Evolutionary conservation across 805 yeast species (phyloP), one percentile per base, ranked within the genome.

Genomic region (Kodamaea fukazawae): DNA sequence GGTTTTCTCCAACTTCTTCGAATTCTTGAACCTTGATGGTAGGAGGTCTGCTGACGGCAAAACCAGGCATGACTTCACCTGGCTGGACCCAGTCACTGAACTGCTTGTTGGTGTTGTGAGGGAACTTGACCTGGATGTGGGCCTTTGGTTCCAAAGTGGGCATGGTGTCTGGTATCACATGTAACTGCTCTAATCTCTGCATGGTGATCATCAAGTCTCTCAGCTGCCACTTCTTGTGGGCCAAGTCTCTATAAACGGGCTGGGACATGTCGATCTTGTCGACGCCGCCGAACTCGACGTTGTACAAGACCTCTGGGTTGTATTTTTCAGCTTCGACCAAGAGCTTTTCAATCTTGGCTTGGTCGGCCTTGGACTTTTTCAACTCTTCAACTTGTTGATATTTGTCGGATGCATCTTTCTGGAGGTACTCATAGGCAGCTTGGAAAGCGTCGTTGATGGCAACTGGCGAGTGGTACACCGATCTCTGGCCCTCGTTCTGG

Each of bases 91-190:
- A 81, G 47, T 73, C 78, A 49, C 75, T 73, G 29, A 83, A 74
- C 42, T 75, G 73, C 4, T 78, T 69, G n/a, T 51, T 48, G 31
- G 55, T 51, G 46, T 79, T 79, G 55, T 81, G 86, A 4, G 89
- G 82, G 57, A 90, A 90, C 63, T 79, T 80, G 32, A 93, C 55
- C 32, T 76, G 71, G 4, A 91, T 86, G 38, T 85, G 88, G 12
- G 78, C 91, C 46, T 73, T 66, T 13, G 98, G 98, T 7, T 76
- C 81, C 42, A 93, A 63, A 2, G 97, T 89, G 18, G 97, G 93
- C 60, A 93, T 58, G 3, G 98, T 90, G 58, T 93, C 99, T 11
- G 99, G 99, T 43, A 93, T 86, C 31, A 87, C 87, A 31, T 75
- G 76, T 50, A 88, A 67, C 41, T 84, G 80, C 65, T 93, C 99